Percentiles rank a stretch among this genome's conserved stretches.
phyloP scores from a whole-genome alignment of 1,284 basidiomycete genomes.

The Lentinula novae-zelandiae region DNA sequence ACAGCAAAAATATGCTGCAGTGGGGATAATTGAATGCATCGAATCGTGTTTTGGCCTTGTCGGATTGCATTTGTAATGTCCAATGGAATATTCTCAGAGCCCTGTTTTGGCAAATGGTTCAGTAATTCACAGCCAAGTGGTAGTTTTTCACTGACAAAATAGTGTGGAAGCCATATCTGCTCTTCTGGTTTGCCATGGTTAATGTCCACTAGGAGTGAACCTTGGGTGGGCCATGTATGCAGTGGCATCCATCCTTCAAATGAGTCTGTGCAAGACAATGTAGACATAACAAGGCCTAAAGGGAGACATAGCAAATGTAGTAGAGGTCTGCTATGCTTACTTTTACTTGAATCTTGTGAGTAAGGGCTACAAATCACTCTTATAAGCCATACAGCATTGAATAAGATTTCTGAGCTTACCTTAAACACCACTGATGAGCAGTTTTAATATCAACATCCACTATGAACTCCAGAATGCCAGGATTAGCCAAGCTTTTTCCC shows the following conservation, averaged over 20 bases:
- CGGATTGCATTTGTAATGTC: constrained; percentile 37
- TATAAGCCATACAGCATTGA: neutral
- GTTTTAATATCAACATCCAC: constrained; percentile 12
- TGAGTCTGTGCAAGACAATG: constrained; percentile 15
- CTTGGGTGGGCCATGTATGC: constrained; percentile 45
- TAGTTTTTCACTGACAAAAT: constrained; percentile 31
- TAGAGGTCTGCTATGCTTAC: constrained; percentile 19
- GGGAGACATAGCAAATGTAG: constrained; percentile 41
- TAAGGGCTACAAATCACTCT: neutral
- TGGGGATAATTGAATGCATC: constrained; percentile 41
- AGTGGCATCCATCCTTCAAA: constrained; percentile 27
- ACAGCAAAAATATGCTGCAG: constrained; percentile 42
- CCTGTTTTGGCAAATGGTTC: constrained; percentile 13
- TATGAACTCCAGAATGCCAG: constrained; percentile 12
- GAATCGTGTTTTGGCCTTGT: constrained; percentile 39
- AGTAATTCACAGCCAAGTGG: constrained; percentile 14
- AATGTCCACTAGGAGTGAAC: constrained; percentile 41
- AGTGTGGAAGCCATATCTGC: constrained; percentile 31
- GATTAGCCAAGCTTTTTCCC: neutral
- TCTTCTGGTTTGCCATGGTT: constrained; percentile 29
- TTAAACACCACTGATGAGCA: constrained; percentile 6
- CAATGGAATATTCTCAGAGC: constrained; percentile 24
- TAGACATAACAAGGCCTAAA: constrained; percentile 23
- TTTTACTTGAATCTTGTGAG: too few species aligned
- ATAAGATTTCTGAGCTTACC: neutral